Evolutionary conservation across 441 rosid genomes (phyloP).

Genomic region (Gossypium davidsonii): DNA sequence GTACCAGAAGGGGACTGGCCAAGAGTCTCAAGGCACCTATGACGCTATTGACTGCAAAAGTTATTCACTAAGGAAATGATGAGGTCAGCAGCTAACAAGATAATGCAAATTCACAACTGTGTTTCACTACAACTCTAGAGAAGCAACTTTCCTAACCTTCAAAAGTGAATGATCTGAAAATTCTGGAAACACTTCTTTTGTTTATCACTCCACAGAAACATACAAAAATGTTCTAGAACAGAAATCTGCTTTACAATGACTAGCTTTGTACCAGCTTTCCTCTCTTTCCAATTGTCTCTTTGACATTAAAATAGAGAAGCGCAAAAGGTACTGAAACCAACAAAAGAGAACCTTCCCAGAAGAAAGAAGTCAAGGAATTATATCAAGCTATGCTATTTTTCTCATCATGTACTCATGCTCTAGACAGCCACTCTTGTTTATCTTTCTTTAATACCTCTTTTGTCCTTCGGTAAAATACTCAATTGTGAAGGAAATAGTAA

Average conservation of each 20-base stretch:
- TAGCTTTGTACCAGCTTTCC: not conserved
- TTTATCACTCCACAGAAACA: not conserved
- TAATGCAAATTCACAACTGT: not conserved
- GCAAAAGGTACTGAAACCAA: not conserved
- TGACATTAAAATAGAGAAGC: not conserved
- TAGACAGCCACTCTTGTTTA: not conserved
- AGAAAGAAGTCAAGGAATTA: not conserved
- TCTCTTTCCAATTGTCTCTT: not conserved
- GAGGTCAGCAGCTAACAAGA: not conserved
- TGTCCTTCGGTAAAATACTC: not conserved
- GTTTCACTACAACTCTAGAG: not conserved
- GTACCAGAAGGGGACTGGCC: not conserved
- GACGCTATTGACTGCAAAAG: not conserved
- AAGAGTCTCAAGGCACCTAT: not conserved
- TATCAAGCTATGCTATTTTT: not conserved
- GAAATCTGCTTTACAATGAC: not conserved
- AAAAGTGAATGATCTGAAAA: not conserved
- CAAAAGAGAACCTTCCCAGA: not conserved
- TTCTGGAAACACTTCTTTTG: not conserved
- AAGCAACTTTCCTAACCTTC: not conserved
- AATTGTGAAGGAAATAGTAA: not conserved
- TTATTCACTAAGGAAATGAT: not conserved
- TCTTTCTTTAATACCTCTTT: not conserved
- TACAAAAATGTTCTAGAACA: not conserved
- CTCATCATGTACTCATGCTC: not conserved